These are phyloP conservation scores for Aphanomyces cochlioides DNA, from an alignment of 352 stramenopile genomes.

Conservation along the genomic window DNA sequence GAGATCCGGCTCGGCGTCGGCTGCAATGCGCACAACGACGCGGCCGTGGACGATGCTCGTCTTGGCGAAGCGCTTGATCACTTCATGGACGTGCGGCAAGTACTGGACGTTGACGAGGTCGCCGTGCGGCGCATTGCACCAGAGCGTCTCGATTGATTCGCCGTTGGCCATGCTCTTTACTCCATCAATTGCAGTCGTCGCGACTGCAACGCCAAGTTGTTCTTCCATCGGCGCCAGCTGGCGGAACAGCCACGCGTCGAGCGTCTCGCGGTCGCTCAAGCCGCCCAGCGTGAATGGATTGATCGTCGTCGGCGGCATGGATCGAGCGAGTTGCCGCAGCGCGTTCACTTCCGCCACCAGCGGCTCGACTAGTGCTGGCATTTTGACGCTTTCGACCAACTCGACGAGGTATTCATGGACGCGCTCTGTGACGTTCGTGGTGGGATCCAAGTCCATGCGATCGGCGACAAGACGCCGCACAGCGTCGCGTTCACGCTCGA, in stretches of 20 bases:
- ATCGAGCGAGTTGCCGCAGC: neutral
- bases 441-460: slow-evolving; percentile 6
- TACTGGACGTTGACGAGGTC: slow-evolving; percentile 6
- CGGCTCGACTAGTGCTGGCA: neutral
- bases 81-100: neutral
- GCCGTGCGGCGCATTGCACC: neutral
- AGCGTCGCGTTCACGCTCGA: neutral
- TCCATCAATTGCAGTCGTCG: neutral
- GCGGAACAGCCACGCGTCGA: slow-evolving; percentile 17
- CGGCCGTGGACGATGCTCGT: neutral
- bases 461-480: neutral
- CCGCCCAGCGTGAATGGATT: slow-evolving; percentile 23
- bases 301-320: slow-evolving; percentile 4
- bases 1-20: neutral
- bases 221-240: slow-evolving; percentile 25
- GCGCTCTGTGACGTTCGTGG: neutral
- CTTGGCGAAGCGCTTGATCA: slow-evolving; percentile 16
- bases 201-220: neutral
- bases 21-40: neutral
- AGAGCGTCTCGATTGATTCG: slow-evolving; percentile 2
- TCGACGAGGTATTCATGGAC: slow-evolving; percentile 10
- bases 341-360: neutral
- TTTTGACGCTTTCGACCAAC: slow-evolving; percentile 4
- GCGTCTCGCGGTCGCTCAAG: slow-evolving; percentile 10
- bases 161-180: slow-evolving; percentile 5